Base-by-base conservation (phyloP, 2,329 filamentous ascomycete species). In the Xylaria sp. region DNA sequence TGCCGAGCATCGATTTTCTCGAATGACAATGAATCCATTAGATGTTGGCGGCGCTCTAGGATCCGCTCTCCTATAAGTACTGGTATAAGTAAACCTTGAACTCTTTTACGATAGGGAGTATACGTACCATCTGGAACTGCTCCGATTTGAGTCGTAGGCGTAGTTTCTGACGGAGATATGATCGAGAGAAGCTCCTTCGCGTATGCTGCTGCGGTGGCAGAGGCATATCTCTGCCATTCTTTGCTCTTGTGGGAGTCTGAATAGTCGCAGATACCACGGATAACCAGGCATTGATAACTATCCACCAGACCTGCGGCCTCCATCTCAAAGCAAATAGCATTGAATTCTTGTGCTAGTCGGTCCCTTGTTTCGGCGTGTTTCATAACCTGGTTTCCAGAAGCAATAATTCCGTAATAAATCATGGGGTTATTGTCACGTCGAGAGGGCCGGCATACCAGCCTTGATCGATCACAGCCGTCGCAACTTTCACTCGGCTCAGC, bases 1-100 rank as follows among this genome's bases (percentile, higher is more conserved):
- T 75, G 75, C 62, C 61, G 83, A 79, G 12, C 83, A 75, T 65
- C 82, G 84, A 69, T 86, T 84, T 51, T 87, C 83, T 2, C 86
- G 75, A 0, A 84, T 83, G 57, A 75, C 68, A 56, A 76, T 59
- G 17, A 75, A 19, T 58, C n/a, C 54, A 67, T 58, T 36, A 69
- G 14, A 36, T n/a, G 34, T 27, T 19, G n/a, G 8, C 57, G 30
- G 17, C 34, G 56, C 4, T 47, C 34, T 56, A 14, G 56, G 9
- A 58, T 32, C 42, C 12, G 2, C 21, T 64, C 50, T 1, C 4
- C 50, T 65, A 55, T 48, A 3, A 72, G 11, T 68, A 73, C 50
- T 11, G 3, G 6, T 11, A 56, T 65, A 27, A 72, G 59, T 36
- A 48, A 42, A 50, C 39, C 27, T 12, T 58, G 0, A 42, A 48